These are phyloP conservation scores for Papilionanthe hybrid DNA, from an alignment of 116 monocot species.

Conservation along the genomic window DNA sequence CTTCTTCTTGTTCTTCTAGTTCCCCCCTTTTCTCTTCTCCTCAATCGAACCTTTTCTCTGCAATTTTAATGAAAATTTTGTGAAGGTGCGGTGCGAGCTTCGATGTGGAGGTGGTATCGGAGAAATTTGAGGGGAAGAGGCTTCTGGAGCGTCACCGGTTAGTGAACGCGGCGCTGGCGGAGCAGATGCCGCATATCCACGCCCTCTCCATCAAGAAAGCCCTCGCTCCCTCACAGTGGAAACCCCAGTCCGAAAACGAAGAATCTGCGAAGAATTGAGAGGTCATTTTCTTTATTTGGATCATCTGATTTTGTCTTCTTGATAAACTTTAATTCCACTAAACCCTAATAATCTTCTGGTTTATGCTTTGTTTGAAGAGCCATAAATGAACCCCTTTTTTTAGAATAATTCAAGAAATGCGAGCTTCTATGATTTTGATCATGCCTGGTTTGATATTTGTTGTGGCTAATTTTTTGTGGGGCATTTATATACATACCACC, in stretches of 20 bases:
- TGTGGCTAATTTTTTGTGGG: not conserved
- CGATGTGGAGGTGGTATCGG: constrained; percentile 79
- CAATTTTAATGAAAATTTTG: constrained; percentile 4
- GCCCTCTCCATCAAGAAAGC: constrained; percentile 95
- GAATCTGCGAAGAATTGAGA: constrained; percentile 2
- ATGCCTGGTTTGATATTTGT: not conserved
- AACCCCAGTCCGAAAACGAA: constrained; percentile 8
- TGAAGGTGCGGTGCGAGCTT: constrained; percentile 79
- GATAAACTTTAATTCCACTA: not conserved
- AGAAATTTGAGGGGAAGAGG: constrained; percentile 91
- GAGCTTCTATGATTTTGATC: not conserved
- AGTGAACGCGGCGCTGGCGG: constrained; percentile 74
- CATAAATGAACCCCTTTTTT: not conserved
- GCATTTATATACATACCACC: too few species aligned
- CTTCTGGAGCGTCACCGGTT: constrained; percentile 86
- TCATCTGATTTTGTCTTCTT: not conserved
- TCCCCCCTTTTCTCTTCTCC: not conserved
- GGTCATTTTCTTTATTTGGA: not conserved
- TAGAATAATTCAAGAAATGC: not conserved
- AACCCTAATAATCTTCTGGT: not conserved
- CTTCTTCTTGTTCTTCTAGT: not conserved
- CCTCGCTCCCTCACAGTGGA: constrained; percentile 66
- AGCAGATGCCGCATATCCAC: constrained; percentile 80
- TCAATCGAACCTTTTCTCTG: not conserved
- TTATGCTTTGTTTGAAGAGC: not conserved